These are phyloP conservation scores for Cyclostephanos invisitatus DNA, from an alignment of 108 stramenopile species.

Conservation along the genomic window DNA sequence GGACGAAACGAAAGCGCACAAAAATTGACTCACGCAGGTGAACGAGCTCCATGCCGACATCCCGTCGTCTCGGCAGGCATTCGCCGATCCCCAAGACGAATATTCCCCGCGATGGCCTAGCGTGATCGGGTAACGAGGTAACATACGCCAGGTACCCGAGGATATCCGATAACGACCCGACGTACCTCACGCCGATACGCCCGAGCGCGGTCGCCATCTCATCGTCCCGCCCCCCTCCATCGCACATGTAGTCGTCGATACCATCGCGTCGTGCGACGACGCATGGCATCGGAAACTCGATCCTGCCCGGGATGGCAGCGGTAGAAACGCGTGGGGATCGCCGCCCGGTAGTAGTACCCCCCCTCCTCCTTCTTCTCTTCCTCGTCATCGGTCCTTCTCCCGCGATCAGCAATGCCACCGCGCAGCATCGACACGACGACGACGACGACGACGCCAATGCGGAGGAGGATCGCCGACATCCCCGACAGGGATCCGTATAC, in stretches of 20 bases:
- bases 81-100: constrained; percentile 25
- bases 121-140: constrained; percentile 29
- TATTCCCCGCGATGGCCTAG: constrained; percentile 30
- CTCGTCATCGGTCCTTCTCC: constrained; percentile 12
- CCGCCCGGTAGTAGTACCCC: too few species aligned
- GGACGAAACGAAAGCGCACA: neutral
- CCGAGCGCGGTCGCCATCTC: neutral
- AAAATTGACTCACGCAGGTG: constrained; percentile 22
- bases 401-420: constrained; percentile 31
- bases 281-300: constrained; percentile 21
- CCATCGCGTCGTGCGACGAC: neutral
- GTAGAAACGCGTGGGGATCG: too few species aligned
- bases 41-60: constrained; percentile 29
- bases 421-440: constrained; percentile 34
- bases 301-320: constrained; percentile 9
- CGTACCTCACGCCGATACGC: constrained; percentile 39
- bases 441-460: neutral
- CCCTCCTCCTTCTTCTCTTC: neutral
- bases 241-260: neutral
- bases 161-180: constrained; percentile 27
- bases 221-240: constrained; percentile 5
- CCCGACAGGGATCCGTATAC: neutral
- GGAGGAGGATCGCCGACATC: neutral
- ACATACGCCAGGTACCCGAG: constrained; percentile 31
- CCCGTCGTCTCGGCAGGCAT: constrained; percentile 2